These are phyloP conservation scores for Moniliophthora roreri DNA, from an alignment of 1,284 basidiomycete genomes.

Conservation along the genomic window DNA sequence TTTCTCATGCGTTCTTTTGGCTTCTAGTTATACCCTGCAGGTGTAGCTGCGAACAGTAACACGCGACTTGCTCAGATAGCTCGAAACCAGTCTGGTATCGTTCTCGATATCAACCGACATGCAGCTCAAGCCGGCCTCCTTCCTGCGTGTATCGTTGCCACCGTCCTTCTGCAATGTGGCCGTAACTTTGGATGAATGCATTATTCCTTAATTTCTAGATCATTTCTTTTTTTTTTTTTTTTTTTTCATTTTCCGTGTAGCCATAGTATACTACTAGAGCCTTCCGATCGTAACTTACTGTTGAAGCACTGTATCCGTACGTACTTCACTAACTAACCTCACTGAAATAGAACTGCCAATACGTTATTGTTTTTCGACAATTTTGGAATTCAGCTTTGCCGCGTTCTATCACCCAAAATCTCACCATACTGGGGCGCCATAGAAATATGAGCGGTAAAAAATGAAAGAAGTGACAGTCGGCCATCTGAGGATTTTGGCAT, in stretches of 20 bases:
- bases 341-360: background rate
- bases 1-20: background rate
- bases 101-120: slow-evolving; percentile 29
- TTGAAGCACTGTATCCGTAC: slow-evolving; percentile 10
- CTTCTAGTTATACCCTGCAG: slow-evolving; percentile 14
- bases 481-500: no score
- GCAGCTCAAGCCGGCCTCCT: slow-evolving; percentile 32
- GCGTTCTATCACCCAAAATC: no score
- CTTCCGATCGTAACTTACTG: background rate
- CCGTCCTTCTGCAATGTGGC: slow-evolving; percentile 31
- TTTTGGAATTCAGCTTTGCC: no score
- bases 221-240: background rate
- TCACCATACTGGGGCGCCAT: no score
- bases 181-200: slow-evolving; percentile 1
- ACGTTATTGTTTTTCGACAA: no score
- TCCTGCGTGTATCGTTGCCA: slow-evolving; percentile 27
- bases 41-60: slow-evolving; percentile 3
- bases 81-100: slow-evolving; percentile 20
- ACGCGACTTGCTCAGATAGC: slow-evolving; percentile 29
- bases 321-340: no score
- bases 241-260: background rate
- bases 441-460: no score
- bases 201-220: background rate
- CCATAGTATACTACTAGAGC: background rate
- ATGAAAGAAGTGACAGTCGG: no score